These are phyloP conservation scores for Isoetes engelmannii DNA, from an alignment of 83 land plant genomes.

Conservation along the genomic window DNA sequence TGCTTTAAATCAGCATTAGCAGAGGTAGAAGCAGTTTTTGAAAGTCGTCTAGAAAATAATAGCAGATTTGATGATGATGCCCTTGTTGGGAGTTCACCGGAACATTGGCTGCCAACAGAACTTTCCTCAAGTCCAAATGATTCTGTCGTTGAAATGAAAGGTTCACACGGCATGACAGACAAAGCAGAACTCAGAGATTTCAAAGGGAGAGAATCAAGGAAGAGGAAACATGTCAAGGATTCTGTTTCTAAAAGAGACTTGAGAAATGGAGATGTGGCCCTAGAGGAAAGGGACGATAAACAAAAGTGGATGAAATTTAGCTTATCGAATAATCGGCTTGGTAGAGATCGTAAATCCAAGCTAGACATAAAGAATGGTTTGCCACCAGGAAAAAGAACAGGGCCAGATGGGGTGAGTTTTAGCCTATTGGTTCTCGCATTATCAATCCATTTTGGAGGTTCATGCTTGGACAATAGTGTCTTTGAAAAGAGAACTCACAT, in stretches of 20 bases:
- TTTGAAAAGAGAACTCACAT: too few relatives aligned
- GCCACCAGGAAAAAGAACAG: neutral
- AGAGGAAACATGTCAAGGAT: too few relatives aligned
- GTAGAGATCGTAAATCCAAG: neutral
- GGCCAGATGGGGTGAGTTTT: conserved; percentile 6
- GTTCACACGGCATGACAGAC: neutral
- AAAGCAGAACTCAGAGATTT: neutral
- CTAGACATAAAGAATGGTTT: neutral
- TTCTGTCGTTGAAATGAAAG: neutral
- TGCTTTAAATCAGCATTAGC: conserved; percentile 1
- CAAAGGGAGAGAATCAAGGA: neutral
- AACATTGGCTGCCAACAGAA: neutral
- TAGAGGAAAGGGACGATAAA: too few relatives aligned
- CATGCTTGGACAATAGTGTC: too few relatives aligned
- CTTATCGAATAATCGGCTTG: too few relatives aligned
- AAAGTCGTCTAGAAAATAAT: neutral
- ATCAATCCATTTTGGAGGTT: neutral
- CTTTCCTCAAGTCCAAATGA: neutral
- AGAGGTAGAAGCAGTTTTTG: neutral
- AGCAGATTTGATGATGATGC: neutral
- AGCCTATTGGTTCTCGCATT: neutral
- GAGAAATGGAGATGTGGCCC: too few relatives aligned
- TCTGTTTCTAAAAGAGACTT: too few relatives aligned
- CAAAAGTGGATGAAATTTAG: too few relatives aligned
- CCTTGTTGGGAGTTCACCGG: neutral